A percentile compares a stretch with the other conserved stretches of the same genome.
phyloP scores from a whole-genome alignment of 202 grass and related monocot species.

The Digitaria exilis region DNA sequence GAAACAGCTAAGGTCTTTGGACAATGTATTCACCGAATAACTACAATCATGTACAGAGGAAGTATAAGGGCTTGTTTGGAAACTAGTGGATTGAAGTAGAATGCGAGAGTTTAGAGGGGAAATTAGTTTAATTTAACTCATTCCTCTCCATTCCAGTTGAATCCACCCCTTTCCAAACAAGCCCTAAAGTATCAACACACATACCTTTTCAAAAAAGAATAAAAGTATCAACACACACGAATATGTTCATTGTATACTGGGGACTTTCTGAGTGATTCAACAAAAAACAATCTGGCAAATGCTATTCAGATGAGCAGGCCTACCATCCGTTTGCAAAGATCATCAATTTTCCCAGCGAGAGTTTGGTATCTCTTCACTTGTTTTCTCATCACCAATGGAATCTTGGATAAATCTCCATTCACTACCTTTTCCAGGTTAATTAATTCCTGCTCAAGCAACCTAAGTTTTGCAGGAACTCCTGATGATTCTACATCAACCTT shows the following conservation, averaged over 20 bases:
- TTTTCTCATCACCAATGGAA: conserved; percentile 73
- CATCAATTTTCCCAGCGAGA: conserved; percentile 83
- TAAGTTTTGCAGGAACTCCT: conserved; percentile 85
- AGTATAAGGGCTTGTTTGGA: not conserved
- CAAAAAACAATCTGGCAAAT: conserved; percentile 14
- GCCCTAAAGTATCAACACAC: too few species aligned
- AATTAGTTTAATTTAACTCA: too few species aligned
- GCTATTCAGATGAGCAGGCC: conserved; percentile 21
- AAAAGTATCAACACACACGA: conserved; percentile 19
- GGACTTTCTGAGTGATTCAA: not conserved
- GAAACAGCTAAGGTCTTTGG: conserved; percentile 3
- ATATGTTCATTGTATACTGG: conserved; percentile 3
- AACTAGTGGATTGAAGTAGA: too few species aligned
- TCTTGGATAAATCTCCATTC: conserved; percentile 78
- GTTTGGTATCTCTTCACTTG: conserved; percentile 96
- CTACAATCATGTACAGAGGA: not conserved
- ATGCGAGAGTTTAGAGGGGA: too few species aligned
- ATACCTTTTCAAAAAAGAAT: too few species aligned
- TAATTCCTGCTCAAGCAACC: conserved; percentile 83
- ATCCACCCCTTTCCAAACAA: too few species aligned
- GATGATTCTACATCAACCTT: conserved; percentile 87
- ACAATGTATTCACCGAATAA: not conserved
- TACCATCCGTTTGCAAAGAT: conserved; percentile 98
- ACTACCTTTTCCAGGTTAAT: conserved; percentile 84
- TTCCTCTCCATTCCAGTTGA: too few species aligned